A percentile compares a stretch with the other conserved stretches of the same genome.
Conservation (phyloP, 1,139 yeast species). For the Blastobotrys aristatus region DNA sequence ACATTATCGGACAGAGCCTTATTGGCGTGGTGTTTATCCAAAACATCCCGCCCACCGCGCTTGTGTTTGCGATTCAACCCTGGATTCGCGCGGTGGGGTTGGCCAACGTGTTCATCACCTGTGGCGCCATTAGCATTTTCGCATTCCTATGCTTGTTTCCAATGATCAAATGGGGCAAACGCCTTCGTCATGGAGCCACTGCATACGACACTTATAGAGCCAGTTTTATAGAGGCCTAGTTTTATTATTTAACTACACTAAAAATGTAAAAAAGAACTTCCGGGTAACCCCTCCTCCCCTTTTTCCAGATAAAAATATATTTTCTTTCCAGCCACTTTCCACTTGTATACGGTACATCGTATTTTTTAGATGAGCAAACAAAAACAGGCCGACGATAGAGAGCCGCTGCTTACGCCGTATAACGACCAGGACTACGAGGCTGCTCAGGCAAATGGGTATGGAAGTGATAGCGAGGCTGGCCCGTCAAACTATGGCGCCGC, state of each 20-base stretch:
- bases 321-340: neutral
- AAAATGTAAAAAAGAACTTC: constrained; percentile 2
- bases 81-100: constrained; percentile 17
- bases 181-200: constrained; percentile 2
- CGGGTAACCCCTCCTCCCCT: too few species aligned
- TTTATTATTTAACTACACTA: neutral
- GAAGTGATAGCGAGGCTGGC: constrained; percentile 1
- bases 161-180: constrained; percentile 12
- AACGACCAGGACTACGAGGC: constrained; percentile 2
- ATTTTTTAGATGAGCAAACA: neutral
- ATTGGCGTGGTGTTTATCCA: constrained; percentile 21
- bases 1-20: constrained; percentile 18
- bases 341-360: too few species aligned
- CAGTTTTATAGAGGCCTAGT: neutral
- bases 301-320: too few species aligned
- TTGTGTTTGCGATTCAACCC: constrained; percentile 17
- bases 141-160: constrained; percentile 11
- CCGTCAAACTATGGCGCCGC: constrained; percentile 4
- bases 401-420: constrained; percentile 1
- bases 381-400: neutral
- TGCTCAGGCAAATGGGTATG: neutral
- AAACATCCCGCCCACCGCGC: constrained; percentile 17
- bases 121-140: constrained; percentile 12
- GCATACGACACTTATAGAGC: neutral
- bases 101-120: constrained; percentile 14